A percentile compares a stretch with the other conserved stretches of the same genome.
Evolutionary conservation across 345 rosid species (phyloP).

Genomic region (Brassica nigra): DNA sequence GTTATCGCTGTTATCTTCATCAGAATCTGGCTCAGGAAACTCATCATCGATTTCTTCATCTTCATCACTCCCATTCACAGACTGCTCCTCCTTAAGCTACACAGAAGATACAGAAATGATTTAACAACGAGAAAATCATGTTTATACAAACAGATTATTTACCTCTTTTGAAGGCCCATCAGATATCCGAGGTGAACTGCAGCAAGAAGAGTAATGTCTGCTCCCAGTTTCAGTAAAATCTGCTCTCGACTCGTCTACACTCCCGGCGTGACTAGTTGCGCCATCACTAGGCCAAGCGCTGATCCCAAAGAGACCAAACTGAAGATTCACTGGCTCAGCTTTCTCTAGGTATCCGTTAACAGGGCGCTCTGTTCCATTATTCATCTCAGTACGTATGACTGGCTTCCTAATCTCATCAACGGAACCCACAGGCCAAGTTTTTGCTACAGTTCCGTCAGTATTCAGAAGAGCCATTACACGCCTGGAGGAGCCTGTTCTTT

Average conservation of each 20-base stretch:
- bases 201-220: constrained; percentile 83
- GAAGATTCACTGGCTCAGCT: constrained; percentile 94
- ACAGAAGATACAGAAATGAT: background rate
- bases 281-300: constrained; percentile 99
- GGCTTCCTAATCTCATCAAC: constrained; percentile 53
- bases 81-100: constrained; percentile 84
- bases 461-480: constrained; percentile 95
- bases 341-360: constrained; percentile 71
- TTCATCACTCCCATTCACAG: constrained; percentile 96
- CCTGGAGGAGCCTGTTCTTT: constrained; percentile 91
- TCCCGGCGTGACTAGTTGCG: constrained; percentile 88
- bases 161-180: constrained; percentile 95
- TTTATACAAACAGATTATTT: background rate
- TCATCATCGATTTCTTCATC: constrained; percentile 64
- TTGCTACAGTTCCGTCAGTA: constrained; percentile 92
- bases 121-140: no score
- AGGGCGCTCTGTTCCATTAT: constrained; percentile 50
- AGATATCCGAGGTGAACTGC: constrained; percentile 86
- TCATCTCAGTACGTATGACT: constrained; percentile 40
- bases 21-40: constrained; percentile 72
- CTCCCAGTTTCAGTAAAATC: constrained; percentile 84
- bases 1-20: constrained; percentile 76
- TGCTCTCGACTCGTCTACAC: constrained; percentile 78
- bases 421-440: constrained; percentile 90
- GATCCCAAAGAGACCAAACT: constrained; percentile 91